Conservation (phyloP, 345 rosid genomes). For the Anastatica hierochuntica region DNA sequence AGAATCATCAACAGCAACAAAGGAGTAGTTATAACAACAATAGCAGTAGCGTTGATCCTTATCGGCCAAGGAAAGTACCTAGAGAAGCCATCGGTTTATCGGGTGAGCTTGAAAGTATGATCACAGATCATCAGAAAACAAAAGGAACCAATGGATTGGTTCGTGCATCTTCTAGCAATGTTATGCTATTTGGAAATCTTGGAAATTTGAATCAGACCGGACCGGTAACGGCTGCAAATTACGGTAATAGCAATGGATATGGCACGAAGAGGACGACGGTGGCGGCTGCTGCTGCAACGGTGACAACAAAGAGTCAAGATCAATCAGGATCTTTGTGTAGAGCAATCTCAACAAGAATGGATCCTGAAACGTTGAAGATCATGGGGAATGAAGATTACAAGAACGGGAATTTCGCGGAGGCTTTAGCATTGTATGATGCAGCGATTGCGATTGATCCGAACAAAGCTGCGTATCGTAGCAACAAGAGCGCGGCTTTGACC, state of each 20-base stretch:
- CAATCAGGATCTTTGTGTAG: slow-evolving; percentile 55
- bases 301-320: slow-evolving; percentile 7
- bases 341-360: slow-evolving; percentile 82
- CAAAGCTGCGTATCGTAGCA: slow-evolving; percentile 82
- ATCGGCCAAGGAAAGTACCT: slow-evolving; percentile 40
- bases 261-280: slow-evolving; percentile 29
- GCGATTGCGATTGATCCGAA: slow-evolving; percentile 77
- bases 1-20: slow-evolving; percentile 13
- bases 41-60: too few species aligned
- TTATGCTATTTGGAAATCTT: slow-evolving; percentile 67
- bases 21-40: slow-evolving; percentile 21
- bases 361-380: slow-evolving; percentile 77
- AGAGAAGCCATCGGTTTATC: slow-evolving; percentile 53
- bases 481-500: slow-evolving; percentile 73
- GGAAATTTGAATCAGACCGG: slow-evolving; percentile 70
- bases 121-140: slow-evolving; percentile 51
- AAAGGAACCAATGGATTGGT: slow-evolving; percentile 41
- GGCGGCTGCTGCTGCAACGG: too few species aligned
- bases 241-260: slow-evolving; percentile 31
- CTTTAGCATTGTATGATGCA: slow-evolving; percentile 78
- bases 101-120: slow-evolving; percentile 84
- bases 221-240: slow-evolving; percentile 22
- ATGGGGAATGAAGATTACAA: slow-evolving; percentile 98
- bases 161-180: slow-evolving; percentile 75
- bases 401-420: slow-evolving; percentile 71